phyloP scores from a whole-genome alignment of 441 rosid species.

The Erodium trifolium region DNA sequence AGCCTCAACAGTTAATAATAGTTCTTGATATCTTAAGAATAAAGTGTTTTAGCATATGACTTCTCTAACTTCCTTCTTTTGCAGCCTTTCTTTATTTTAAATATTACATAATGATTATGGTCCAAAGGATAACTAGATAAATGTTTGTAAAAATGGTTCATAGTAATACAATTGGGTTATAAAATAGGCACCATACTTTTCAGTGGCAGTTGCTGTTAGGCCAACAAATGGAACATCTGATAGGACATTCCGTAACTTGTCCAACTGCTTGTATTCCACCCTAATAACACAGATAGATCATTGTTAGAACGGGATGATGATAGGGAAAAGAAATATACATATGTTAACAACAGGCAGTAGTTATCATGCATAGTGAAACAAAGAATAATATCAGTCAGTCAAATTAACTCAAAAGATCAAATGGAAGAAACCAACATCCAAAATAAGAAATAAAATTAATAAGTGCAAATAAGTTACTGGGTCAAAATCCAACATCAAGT shows the following conservation, averaged over 20 bases:
- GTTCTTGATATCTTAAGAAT: background rate
- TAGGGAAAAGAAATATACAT: background rate
- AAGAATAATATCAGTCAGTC: background rate
- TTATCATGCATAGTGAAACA: background rate
- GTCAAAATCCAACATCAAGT: background rate
- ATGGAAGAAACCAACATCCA: constrained; percentile 1
- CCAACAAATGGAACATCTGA: constrained; percentile 39
- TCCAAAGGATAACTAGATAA: background rate
- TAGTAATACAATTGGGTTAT: background rate
- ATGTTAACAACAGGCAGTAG: background rate
- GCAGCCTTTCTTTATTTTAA: background rate
- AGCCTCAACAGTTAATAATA: background rate
- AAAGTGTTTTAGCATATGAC: background rate
- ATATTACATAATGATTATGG: background rate
- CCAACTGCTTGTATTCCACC: constrained; percentile 42
- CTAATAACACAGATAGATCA: constrained; percentile 22
- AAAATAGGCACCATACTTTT: constrained; percentile 24
- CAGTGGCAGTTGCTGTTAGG: constrained; percentile 49
- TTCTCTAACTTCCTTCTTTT: background rate
- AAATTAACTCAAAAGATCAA: background rate
- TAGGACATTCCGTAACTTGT: constrained; percentile 34
- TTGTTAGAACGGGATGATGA: background rate
- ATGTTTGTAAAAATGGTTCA: background rate
- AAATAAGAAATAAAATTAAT: background rate
- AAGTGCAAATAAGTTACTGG: background rate